Evolutionary conservation across 441 rosid genomes (phyloP).

Genomic region (Brassica balearica): DNA sequence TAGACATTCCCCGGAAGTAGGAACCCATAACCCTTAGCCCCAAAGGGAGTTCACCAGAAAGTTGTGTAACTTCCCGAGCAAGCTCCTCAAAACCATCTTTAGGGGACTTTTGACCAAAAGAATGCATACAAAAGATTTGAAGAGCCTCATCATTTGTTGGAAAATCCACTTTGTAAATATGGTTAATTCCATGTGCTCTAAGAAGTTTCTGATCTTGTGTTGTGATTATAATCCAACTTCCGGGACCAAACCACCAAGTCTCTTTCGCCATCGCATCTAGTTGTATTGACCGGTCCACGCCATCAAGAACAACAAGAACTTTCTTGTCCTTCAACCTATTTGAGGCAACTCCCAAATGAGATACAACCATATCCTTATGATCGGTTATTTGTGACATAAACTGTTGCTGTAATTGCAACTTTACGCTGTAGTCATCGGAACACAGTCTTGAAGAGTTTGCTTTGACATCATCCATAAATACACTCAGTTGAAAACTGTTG

Average conservation of each 20-base stretch:
- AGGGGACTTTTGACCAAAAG: not conserved
- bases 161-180: not conserved
- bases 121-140: not conserved
- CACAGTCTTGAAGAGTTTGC: not conserved
- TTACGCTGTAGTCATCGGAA: not conserved
- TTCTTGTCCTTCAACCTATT: not conserved
- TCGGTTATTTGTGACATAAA: constrained; percentile 24
- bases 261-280: constrained; percentile 4
- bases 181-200: not conserved
- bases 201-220: not conserved
- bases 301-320: constrained; percentile 4
- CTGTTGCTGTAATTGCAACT: constrained; percentile 6
- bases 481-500: not conserved
- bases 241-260: not conserved
- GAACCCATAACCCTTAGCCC: constrained; percentile 1
- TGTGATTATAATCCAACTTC: not conserved
- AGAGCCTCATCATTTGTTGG: not conserved
- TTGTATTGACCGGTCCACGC: not conserved
- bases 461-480: not conserved
- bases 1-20: not conserved
- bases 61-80: not conserved
- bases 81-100: not conserved
- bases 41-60: not conserved
- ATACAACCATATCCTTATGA: not conserved
- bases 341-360: not conserved